phyloP scores from a whole-genome alignment of 306 rosid species.

The Medicago lupulina region DNA sequence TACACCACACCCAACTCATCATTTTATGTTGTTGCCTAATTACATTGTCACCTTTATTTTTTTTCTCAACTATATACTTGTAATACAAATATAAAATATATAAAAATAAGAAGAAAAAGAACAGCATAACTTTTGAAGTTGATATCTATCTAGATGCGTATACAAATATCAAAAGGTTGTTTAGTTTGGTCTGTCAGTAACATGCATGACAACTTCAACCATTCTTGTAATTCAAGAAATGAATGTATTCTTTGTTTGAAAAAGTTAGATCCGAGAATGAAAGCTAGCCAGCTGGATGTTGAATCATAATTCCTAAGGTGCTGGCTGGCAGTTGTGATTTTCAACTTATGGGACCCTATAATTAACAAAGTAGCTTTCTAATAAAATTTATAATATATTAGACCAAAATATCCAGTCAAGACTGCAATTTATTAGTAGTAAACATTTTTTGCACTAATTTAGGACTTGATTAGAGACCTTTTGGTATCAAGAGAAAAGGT shows the following conservation, averaged over 20 bases:
- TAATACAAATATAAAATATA: too few relatives aligned
- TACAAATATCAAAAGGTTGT: conserved; percentile 15
- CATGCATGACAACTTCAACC: conserved; percentile 28
- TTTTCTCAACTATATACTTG: background rate
- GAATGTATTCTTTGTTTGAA: conserved; percentile 30
- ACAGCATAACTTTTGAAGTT: conserved; percentile 12
- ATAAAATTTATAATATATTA: conserved; percentile 23
- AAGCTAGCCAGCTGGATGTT: conserved; percentile 58
- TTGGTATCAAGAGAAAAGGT: too few relatives aligned
- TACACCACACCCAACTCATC: conserved; percentile 45
- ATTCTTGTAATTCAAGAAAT: conserved; percentile 47
- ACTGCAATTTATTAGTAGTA: background rate
- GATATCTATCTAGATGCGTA: conserved; percentile 16
- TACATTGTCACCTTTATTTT: conserved; percentile 18
- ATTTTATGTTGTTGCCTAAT: conserved; percentile 2
- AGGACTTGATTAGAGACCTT: conserved; percentile 18
- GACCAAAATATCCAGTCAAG: conserved; percentile 27
- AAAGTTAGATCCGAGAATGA: conserved; percentile 43
- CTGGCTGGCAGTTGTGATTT: conserved; percentile 40
- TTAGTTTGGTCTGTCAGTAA: conserved; percentile 36
- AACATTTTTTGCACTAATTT: background rate
- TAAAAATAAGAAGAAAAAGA: conserved; percentile 2
- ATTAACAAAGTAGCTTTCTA: conserved; percentile 45
- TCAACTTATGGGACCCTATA: conserved; percentile 42
- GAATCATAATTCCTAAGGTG: conserved; percentile 33